Evolutionary conservation across 1,139 yeast genomes (phyloP).

Genomic region (Hanseniaspora uvarum): DNA sequence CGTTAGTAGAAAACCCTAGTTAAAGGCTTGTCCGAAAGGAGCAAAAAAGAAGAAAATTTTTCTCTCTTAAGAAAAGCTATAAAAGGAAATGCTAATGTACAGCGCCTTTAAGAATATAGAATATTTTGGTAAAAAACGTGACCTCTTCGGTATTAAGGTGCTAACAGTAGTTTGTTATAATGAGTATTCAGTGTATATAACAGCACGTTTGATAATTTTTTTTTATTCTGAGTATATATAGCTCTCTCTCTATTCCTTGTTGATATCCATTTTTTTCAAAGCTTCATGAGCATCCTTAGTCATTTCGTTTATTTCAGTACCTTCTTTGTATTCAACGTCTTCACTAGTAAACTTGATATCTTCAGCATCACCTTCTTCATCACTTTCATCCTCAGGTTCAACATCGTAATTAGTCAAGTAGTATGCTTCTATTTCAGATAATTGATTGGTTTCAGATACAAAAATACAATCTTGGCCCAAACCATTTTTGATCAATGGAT

Average conservation of each 20-base stretch:
- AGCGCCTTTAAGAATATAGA: background rate
- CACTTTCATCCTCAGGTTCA: conserved; percentile 43
- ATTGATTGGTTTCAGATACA: conserved; percentile 73
- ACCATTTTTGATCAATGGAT: conserved; percentile 65
- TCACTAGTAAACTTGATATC: conserved; percentile 20
- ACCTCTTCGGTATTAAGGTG: background rate
- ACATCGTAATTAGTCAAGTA: conserved; percentile 62
- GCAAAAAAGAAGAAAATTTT: background rate
- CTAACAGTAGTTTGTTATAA: background rate
- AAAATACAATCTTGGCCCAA: conserved; percentile 75
- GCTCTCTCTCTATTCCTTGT: background rate
- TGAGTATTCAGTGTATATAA: too few relatives aligned
- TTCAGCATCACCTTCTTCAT: conserved; percentile 20
- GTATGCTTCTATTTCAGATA: conserved; percentile 59
- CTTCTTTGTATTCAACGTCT: conserved; percentile 32
- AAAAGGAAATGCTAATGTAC: background rate
- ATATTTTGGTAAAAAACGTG: background rate
- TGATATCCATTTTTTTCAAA: conserved; percentile 20
- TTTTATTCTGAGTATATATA: too few relatives aligned
- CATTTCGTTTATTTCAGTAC: conserved; percentile 36
- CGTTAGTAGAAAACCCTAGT: background rate
- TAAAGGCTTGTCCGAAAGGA: background rate
- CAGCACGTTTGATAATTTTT: too few relatives aligned
- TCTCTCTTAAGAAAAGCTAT: background rate
- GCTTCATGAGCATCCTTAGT: conserved; percentile 34